Percentiles rank a stretch among this genome's conserved stretches.
Conservation (phyloP, 1,139 yeast genomes). For the Sugiyamaella xylanicola region DNA sequence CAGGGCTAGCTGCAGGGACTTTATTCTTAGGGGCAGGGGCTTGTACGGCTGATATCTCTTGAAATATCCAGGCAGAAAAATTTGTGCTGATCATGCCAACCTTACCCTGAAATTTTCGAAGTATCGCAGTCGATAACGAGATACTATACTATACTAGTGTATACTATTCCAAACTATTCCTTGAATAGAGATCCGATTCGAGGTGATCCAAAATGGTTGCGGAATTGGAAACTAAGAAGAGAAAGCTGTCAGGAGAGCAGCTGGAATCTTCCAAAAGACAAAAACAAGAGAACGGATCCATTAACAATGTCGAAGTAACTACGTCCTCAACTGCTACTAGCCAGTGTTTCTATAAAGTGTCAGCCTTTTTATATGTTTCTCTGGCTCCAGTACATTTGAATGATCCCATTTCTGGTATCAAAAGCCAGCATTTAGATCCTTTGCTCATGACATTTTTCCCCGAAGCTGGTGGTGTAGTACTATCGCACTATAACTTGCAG, state of each 20-base stretch:
- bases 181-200: too few relatives aligned
- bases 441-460: slow-evolving; percentile 79
- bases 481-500: slow-evolving; percentile 70
- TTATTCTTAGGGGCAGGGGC: neutral
- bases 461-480: slow-evolving; percentile 76
- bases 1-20: neutral
- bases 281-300: slow-evolving; percentile 1
- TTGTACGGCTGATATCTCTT: too few relatives aligned
- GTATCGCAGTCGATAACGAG: too few relatives aligned
- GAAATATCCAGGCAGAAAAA: neutral
- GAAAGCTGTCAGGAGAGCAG: slow-evolving; percentile 15
- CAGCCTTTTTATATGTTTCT: slow-evolving; percentile 73
- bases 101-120: slow-evolving; percentile 15
- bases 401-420: slow-evolving; percentile 74
- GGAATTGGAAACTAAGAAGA: slow-evolving; percentile 7
- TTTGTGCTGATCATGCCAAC: slow-evolving; percentile 8
- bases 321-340: slow-evolving; percentile 2
- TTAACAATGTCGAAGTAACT: neutral
- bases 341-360: slow-evolving; percentile 66
- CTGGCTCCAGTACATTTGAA: slow-evolving; percentile 77
- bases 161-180: too few relatives aligned
- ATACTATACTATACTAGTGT: too few relatives aligned
- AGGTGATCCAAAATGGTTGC: neutral
- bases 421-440: slow-evolving; percentile 86
- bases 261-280: slow-evolving; percentile 12